These are phyloP conservation scores for Penicillium tannophilum DNA, from an alignment of 495 filamentous ascomycete genomes.

Conservation along the genomic window DNA sequence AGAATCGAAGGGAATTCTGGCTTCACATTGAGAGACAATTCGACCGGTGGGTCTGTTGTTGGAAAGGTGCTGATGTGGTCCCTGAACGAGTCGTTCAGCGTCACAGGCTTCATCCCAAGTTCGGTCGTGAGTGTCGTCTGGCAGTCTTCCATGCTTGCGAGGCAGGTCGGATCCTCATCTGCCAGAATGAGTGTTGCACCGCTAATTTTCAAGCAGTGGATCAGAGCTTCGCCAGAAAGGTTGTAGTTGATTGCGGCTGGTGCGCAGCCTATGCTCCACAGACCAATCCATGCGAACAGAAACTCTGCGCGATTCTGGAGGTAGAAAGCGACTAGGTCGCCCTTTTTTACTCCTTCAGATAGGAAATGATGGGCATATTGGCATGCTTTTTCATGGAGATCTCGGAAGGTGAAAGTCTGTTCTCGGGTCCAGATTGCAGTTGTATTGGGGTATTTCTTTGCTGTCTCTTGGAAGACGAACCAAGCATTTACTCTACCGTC, in stretches of 20 bases:
- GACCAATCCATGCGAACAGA: constrained; percentile 62
- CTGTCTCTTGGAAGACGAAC: constrained; percentile 65
- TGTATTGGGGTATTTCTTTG: constrained; percentile 45
- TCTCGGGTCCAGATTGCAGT: constrained; percentile 69
- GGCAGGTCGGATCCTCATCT: constrained; percentile 60
- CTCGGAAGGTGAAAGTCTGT: constrained; percentile 62
- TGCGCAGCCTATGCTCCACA: constrained; percentile 65
- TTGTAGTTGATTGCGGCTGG: constrained; percentile 77
- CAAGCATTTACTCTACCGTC: constrained; percentile 58
- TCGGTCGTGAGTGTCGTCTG: constrained; percentile 47
- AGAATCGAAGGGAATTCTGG: constrained; percentile 57
- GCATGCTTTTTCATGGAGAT: constrained; percentile 55
- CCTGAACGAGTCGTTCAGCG: constrained; percentile 50
- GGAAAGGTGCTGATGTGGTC: constrained; percentile 50
- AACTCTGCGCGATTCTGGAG: constrained; percentile 71
- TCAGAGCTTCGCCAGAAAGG: constrained; percentile 62
- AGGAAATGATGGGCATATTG: constrained; percentile 70
- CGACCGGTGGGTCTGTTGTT: constrained; percentile 43
- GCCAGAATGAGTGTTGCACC: constrained; percentile 63
- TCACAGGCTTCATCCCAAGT: constrained; percentile 55
- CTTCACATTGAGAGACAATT: constrained; percentile 41
- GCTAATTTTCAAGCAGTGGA: constrained; percentile 69
- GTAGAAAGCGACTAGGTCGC: constrained; percentile 71
- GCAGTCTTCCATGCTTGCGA: constrained; percentile 57
- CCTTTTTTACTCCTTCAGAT: constrained; percentile 58